Evolutionary conservation across 2,329 filamentous ascomycete species (phyloP).

Genomic region (Alternaria sp.): DNA sequence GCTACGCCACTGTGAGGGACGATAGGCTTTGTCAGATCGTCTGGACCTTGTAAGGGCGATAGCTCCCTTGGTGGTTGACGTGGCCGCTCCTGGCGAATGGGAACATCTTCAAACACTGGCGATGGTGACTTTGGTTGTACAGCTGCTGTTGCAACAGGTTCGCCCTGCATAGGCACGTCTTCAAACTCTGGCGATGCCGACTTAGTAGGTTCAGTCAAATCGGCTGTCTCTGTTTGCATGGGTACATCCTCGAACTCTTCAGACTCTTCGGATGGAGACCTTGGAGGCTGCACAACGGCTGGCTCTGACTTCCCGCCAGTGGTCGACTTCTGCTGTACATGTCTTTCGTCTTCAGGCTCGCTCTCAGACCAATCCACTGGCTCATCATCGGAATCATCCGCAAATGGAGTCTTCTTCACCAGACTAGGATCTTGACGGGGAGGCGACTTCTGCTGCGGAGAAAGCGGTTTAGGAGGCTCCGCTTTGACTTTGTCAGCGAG

Average conservation of each 20-base stretch:
- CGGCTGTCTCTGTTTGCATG: slow-evolving; percentile 10
- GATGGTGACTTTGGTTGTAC: slow-evolving; percentile 50
- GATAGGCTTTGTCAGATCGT: slow-evolving; percentile 37
- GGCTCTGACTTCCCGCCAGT: slow-evolving; percentile 10
- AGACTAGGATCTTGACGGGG: slow-evolving; percentile 26
- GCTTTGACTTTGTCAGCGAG: slow-evolving; percentile 52
- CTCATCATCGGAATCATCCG: slow-evolving; percentile 47
- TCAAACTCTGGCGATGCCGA: slow-evolving; percentile 60
- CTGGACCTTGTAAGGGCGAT: slow-evolving; percentile 38
- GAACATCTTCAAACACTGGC: slow-evolving; percentile 60
- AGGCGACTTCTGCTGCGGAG: slow-evolving; percentile 23
- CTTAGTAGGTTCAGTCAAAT: slow-evolving; percentile 27
- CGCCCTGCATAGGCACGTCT: slow-evolving; percentile 49
- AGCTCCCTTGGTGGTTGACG: slow-evolving; percentile 24
- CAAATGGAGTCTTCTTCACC: slow-evolving; percentile 27
- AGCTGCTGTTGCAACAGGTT: slow-evolving; percentile 14
- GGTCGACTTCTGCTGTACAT: not conserved
- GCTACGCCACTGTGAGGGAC: slow-evolving; percentile 40
- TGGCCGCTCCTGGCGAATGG: slow-evolving; percentile 21
- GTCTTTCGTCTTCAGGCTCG: slow-evolving; percentile 46
- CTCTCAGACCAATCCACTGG: slow-evolving; percentile 62
- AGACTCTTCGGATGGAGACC: slow-evolving; percentile 56
- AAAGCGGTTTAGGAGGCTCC: slow-evolving; percentile 47
- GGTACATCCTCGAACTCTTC: slow-evolving; percentile 60
- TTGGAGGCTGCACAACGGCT: slow-evolving; percentile 37